Conservation (phyloP, 306 rosid genomes). For the Nissolia schottii region DNA sequence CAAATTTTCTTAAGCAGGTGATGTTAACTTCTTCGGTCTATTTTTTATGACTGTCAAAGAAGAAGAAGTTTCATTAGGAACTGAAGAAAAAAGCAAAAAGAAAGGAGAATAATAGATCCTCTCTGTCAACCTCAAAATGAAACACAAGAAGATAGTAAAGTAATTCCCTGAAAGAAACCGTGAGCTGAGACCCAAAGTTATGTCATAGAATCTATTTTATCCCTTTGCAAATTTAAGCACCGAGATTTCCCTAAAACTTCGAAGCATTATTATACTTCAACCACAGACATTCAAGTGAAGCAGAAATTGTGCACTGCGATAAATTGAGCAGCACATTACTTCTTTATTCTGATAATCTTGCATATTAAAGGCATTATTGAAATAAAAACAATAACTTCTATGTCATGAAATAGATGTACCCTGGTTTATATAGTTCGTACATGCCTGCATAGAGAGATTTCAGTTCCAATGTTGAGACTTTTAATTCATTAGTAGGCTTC, state of each 20-base stretch:
- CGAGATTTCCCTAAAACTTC: background rate
- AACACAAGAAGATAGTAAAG: background rate
- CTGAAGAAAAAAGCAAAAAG: background rate
- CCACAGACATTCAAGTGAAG: background rate
- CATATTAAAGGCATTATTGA: background rate
- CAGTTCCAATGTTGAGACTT: conserved; percentile 16
- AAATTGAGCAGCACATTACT: background rate
- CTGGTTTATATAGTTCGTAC: background rate
- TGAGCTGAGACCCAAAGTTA: background rate
- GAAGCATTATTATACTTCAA: background rate
- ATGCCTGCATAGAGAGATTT: background rate
- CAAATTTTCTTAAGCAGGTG: conserved; percentile 97
- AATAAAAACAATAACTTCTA: background rate
- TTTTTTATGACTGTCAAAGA: background rate
- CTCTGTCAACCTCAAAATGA: background rate
- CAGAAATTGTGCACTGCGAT: background rate
- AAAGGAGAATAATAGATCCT: background rate
- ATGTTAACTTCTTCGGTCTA: conserved; percentile 9
- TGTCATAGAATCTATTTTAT: background rate
- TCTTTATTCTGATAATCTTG: background rate
- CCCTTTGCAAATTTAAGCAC: background rate
- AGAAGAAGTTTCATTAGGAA: background rate
- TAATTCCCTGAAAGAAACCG: background rate
- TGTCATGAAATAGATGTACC: background rate
- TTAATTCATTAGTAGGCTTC: conserved; percentile 66